Evolutionary conservation across 2,329 filamentous ascomycete genomes (phyloP).

Genomic region (Fusarium sp.): DNA sequence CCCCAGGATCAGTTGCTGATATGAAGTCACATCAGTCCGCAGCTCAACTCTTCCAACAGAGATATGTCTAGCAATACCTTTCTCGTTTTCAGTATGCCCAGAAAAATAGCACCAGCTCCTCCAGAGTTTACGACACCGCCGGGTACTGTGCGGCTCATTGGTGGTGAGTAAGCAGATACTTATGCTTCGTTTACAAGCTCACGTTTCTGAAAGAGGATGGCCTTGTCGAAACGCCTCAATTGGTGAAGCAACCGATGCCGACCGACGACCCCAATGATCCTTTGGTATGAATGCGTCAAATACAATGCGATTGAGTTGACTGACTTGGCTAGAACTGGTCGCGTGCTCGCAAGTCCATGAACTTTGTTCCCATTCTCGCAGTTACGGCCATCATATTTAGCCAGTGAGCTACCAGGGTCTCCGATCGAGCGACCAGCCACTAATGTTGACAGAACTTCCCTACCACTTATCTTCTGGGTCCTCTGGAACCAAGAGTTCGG

Average conservation of each 20-base stretch:
- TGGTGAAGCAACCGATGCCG: not conserved
- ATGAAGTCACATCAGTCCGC: not conserved
- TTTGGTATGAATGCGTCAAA: not conserved
- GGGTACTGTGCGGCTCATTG: not conserved
- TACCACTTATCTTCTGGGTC: conserved; percentile 46
- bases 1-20: too few species aligned
- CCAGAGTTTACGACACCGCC: not conserved
- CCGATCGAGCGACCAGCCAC: fast-evolving
- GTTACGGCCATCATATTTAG: not conserved
- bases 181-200: not conserved
- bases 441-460: conserved; percentile 20
- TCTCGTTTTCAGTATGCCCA: not conserved
- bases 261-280: conserved; percentile 1
- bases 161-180: not conserved
- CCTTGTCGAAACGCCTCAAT: not conserved
- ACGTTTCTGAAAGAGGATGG: not conserved
- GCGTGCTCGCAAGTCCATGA: not conserved
- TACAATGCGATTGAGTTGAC: not conserved
- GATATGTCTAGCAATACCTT: not conserved
- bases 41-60: not conserved
- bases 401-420: not conserved
- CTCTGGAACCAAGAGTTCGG: conserved; percentile 45
- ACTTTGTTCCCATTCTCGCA: not conserved
- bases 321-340: not conserved
- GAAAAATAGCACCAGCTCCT: not conserved